phyloP scores from a whole-genome alignment of 495 filamentous ascomycete species.

The Annulohypoxylon maeteangense region DNA sequence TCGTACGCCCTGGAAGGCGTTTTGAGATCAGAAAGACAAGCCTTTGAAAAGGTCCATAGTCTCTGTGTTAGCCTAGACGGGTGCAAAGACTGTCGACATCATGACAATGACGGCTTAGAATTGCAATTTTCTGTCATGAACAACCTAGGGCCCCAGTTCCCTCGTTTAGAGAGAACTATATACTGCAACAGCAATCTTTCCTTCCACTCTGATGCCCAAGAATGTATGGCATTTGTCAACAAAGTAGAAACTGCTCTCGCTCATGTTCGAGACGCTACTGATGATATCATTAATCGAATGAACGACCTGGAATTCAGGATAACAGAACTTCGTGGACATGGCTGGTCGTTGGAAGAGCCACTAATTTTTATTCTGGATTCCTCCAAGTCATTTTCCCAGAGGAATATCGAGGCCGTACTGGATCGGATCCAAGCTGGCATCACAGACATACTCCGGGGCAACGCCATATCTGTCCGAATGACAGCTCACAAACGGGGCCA shows the following conservation, averaged over 20 bases:
- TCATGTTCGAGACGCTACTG: slow-evolving; percentile 45
- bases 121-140: slow-evolving; percentile 54
- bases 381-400: slow-evolving; percentile 47
- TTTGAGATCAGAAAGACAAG: slow-evolving; percentile 50
- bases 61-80: slow-evolving; percentile 40
- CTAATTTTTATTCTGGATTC: slow-evolving; percentile 49
- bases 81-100: slow-evolving; percentile 45
- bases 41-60: slow-evolving; percentile 45
- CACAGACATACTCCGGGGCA: slow-evolving; percentile 56
- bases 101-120: slow-evolving; percentile 51
- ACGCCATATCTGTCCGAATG: slow-evolving; percentile 55
- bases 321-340: slow-evolving; percentile 53
- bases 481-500: slow-evolving; percentile 59
- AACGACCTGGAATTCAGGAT: slow-evolving; percentile 58
- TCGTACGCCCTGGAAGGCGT: slow-evolving; percentile 51
- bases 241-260: slow-evolving; percentile 45
- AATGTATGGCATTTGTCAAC: slow-evolving; percentile 53
- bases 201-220: slow-evolving; percentile 45
- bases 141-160: slow-evolving; percentile 54
- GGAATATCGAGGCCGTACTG: slow-evolving; percentile 54
- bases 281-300: slow-evolving; percentile 48
- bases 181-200: slow-evolving; percentile 54
- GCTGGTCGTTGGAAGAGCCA: slow-evolving; percentile 54
- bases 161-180: slow-evolving; percentile 49
- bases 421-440: slow-evolving; percentile 60